phyloP scores from a whole-genome alignment of 2,329 filamentous ascomycete species.

The Fusarium tuaranense region DNA sequence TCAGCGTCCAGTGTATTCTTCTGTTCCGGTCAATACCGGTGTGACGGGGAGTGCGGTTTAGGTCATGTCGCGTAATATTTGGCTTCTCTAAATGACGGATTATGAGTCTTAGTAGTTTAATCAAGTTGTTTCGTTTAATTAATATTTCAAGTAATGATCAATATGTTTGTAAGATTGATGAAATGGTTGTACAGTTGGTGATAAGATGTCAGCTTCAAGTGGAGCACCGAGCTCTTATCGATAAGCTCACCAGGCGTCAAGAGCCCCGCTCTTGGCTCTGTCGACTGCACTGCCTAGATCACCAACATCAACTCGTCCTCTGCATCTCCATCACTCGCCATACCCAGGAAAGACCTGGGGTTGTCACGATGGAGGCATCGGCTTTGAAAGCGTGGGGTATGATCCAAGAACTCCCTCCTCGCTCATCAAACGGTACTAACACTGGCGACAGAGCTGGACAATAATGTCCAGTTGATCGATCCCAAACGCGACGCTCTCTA shows the following conservation, averaged over 20 bases:
- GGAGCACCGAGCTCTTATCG: constrained; percentile 41
- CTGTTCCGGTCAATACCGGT: constrained; percentile 21
- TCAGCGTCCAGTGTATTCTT: constrained; percentile 35
- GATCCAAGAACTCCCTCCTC: neutral
- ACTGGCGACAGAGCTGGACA: constrained; percentile 79
- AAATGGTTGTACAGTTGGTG: neutral
- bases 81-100: neutral
- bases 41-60: constrained; percentile 1
- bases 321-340: constrained; percentile 23
- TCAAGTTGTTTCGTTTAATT: neutral
- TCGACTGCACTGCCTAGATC: constrained; percentile 19
- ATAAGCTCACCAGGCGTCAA: constrained; percentile 25
- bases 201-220: neutral
- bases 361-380: constrained; percentile 45
- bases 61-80: neutral
- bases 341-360: constrained; percentile 21
- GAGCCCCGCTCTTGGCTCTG: neutral
- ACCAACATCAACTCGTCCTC: constrained; percentile 34
- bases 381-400: constrained; percentile 49
- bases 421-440: constrained; percentile 16
- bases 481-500: constrained; percentile 92
- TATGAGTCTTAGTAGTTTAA: neutral
- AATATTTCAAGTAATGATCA: neutral
- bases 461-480: constrained; percentile 86
- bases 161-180: neutral